phyloP scores from a whole-genome alignment of 208 protist species.

The Leishmania guyanensis region DNA sequence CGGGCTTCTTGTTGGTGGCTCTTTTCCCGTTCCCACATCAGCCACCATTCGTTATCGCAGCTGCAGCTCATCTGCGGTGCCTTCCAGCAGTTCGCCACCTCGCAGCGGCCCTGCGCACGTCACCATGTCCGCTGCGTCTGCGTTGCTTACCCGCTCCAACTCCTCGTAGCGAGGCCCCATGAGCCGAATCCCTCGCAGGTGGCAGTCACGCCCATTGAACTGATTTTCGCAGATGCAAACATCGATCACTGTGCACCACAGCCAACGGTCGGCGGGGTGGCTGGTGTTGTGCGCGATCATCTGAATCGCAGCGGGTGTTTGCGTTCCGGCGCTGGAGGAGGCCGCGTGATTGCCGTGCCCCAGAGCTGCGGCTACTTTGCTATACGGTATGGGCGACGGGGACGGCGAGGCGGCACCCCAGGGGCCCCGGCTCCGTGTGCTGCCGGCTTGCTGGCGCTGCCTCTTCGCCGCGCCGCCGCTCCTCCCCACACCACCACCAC shows the following conservation, averaged over 20 bases:
- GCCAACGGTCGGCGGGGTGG: slow-evolving; percentile 31
- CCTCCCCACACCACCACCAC: neutral
- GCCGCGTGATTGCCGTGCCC: neutral
- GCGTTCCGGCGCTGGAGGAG: neutral
- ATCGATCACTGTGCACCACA: slow-evolving; percentile 72
- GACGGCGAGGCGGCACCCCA: neutral
- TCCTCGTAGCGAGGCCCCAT: slow-evolving; percentile 48
- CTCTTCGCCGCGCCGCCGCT: neutral
- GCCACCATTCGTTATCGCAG: neutral
- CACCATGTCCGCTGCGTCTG: neutral
- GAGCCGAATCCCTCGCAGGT: slow-evolving; percentile 75
- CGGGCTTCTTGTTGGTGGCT: neutral
- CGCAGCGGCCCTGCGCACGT: neutral
- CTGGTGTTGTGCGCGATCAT: neutral
- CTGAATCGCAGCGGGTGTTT: neutral
- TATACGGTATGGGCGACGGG: slow-evolving; percentile 6
- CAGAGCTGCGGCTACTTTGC: slow-evolving; percentile 10
- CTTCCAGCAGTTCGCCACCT: neutral
- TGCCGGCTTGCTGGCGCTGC: neutral
- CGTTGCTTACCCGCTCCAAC: slow-evolving; percentile 12
- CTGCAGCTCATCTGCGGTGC: slow-evolving; percentile 1
- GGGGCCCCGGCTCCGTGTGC: neutral
- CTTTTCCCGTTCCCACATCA: neutral
- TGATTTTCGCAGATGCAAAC: slow-evolving; percentile 75
- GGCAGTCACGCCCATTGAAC: slow-evolving; percentile 82